phyloP scores from a whole-genome alignment of 208 protist genomes.

The Angomonas deanei region DNA sequence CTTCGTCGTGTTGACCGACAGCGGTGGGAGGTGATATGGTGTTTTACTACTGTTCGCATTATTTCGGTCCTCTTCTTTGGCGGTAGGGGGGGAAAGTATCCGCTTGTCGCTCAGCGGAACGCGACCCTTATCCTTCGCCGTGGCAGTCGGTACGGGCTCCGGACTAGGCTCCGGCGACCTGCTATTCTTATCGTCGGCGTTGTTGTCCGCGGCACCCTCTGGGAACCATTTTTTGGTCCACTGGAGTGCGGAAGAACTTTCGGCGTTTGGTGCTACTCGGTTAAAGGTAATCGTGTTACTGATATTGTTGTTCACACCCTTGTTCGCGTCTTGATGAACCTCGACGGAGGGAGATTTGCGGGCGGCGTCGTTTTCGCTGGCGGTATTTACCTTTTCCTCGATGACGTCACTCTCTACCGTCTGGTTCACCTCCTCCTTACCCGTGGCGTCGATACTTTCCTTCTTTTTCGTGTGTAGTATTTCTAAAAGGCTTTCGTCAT shows the following conservation, averaged over 20 bases:
- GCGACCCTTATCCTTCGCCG: neutral
- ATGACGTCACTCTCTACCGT: too few relatives aligned
- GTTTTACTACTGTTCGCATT: neutral
- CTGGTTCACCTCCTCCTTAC: neutral
- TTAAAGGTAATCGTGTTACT: constrained; percentile 2
- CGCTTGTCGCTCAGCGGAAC: neutral
- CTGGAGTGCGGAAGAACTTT: neutral
- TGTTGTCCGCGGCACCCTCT: neutral
- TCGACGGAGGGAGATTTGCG: too few relatives aligned
- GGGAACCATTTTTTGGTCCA: constrained; percentile 2
- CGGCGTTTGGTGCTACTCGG: neutral
- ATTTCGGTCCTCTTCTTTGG: neutral
- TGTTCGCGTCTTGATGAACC: too few relatives aligned
- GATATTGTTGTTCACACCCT: too few relatives aligned
- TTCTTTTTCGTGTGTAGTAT: neutral
- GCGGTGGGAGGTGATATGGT: neutral
- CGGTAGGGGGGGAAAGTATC: neutral
- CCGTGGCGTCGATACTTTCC: neutral
- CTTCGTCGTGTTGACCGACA: neutral
- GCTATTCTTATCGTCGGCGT: neutral
- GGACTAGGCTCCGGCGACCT: neutral
- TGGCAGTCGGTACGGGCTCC: neutral
- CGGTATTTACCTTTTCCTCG: too few relatives aligned
- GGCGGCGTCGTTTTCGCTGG: too few relatives aligned
- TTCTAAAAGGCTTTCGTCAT: constrained; percentile 4